A percentile compares a stretch with the other conserved stretches of the same genome.
Evolutionary conservation across 495 filamentous ascomycete species (phyloP).

Genomic region (Podospora conica): DNA sequence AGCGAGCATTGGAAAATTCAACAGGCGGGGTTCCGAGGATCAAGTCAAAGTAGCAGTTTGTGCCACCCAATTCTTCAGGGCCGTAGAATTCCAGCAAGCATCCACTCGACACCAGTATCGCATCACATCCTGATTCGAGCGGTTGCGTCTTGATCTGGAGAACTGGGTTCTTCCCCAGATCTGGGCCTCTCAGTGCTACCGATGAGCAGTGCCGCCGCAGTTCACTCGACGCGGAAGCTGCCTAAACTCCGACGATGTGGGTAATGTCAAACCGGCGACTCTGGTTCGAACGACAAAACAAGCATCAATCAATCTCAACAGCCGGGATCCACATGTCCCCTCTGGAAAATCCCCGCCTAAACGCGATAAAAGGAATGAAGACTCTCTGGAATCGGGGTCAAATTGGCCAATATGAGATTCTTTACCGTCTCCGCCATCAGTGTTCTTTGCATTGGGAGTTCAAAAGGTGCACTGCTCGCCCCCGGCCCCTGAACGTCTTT

Average conservation of each 20-base stretch:
- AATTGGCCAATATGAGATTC: not conserved
- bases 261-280: not conserved
- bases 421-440: not conserved
- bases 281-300: not conserved
- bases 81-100: too few species aligned
- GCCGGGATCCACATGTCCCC: not conserved
- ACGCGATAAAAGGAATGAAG: not conserved
- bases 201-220: not conserved
- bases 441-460: not conserved
- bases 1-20: too few species aligned
- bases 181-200: not conserved
- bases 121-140: not conserved
- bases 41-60: too few species aligned
- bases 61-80: too few species aligned
- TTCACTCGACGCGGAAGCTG: not conserved
- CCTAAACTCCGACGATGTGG: not conserved
- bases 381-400: not conserved
- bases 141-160: not conserved
- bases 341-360: not conserved
- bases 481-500: not conserved
- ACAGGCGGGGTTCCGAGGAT: too few species aligned
- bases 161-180: not conserved
- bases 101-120: too few species aligned
- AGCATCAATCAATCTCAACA: not conserved
- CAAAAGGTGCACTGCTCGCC: not conserved